Evolutionary conservation across 2,329 filamentous ascomycete genomes (phyloP).

Genomic region (Diaporthe aspalathi): DNA sequence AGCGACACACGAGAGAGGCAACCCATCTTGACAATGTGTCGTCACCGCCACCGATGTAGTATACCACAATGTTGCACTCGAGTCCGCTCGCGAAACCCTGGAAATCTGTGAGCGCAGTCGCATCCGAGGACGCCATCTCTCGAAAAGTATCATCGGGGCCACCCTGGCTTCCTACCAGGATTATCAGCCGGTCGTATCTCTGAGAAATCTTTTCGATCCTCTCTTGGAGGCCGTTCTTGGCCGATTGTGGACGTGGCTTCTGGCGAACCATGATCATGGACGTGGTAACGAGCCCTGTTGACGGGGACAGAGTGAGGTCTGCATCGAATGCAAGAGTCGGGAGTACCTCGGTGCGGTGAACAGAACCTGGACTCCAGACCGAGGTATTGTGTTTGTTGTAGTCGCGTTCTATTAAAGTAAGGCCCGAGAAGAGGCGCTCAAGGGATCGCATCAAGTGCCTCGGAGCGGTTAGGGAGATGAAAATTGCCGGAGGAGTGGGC

Average conservation of each 20-base stretch:
- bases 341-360: constrained; percentile 41
- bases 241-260: constrained; percentile 68
- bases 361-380: constrained; percentile 42
- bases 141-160: constrained; percentile 54
- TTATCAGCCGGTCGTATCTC: constrained; percentile 74
- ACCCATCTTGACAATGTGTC: constrained; percentile 66
- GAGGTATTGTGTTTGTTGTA: constrained; percentile 43
- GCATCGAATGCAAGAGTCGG: constrained; percentile 67
- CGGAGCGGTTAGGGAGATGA: constrained; percentile 44
- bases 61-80: constrained; percentile 52
- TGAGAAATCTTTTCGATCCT: constrained; percentile 63
- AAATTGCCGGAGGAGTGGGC: constrained; percentile 37
- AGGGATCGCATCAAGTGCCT: constrained; percentile 40
- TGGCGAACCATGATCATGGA: constrained; percentile 80
- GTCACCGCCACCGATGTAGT: constrained; percentile 63
- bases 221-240: constrained; percentile 62
- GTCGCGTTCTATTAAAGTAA: constrained; percentile 46
- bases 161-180: constrained; percentile 71
- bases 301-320: constrained; percentile 78
- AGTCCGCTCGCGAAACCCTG: constrained; percentile 60
- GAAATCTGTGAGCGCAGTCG: constrained; percentile 60
- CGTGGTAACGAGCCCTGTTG: constrained; percentile 76
- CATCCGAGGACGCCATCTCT: constrained; percentile 54
- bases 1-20: constrained; percentile 61
- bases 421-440: constrained; percentile 41